phyloP scores from a whole-genome alignment of 805 yeast genomes.

The Candida oleophila region DNA sequence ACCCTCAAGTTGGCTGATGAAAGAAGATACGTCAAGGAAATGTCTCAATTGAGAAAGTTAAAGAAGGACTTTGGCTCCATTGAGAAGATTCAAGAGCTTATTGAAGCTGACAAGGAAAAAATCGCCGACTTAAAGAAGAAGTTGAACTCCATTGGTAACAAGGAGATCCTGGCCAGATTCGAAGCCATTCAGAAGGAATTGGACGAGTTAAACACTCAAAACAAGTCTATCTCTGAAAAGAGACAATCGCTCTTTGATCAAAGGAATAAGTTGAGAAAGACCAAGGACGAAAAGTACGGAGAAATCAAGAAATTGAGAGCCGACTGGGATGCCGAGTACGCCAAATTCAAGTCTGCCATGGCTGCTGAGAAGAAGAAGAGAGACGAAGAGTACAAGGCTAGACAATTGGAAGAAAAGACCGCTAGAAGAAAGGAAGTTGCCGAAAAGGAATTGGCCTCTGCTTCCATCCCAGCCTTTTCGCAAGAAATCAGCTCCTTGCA shows the following conservation, averaged over 20 bases:
- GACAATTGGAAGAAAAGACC: conserved; percentile 50
- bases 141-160: conserved; percentile 55
- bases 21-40: conserved; percentile 80
- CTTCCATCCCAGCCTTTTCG: conserved; percentile 81
- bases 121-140: conserved; percentile 72
- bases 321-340: conserved; percentile 73
- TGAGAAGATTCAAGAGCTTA: conserved; percentile 71
- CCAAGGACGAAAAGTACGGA: conserved; percentile 66
- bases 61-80: conserved; percentile 74
- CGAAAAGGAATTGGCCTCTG: conserved; percentile 69
- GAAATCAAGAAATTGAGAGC: conserved; percentile 66
- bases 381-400: conserved; percentile 63
- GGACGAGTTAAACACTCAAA: conserved; percentile 59
- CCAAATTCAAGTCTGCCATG: conserved; percentile 65
- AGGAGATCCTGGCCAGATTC: conserved; percentile 65
- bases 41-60: conserved; percentile 76
- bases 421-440: conserved; percentile 54
- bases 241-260: conserved; percentile 61
- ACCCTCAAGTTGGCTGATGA: conserved; percentile 86
- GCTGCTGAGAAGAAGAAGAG: conserved; percentile 69
- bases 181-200: conserved; percentile 69
- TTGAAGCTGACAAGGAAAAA: conserved; percentile 76
- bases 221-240: conserved; percentile 63
- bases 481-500: conserved; percentile 76
- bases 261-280: conserved; percentile 65